Evolutionary conservation across 2,329 filamentous ascomycete species (phyloP).

Genomic region (Pyrenophora seminiperda): DNA sequence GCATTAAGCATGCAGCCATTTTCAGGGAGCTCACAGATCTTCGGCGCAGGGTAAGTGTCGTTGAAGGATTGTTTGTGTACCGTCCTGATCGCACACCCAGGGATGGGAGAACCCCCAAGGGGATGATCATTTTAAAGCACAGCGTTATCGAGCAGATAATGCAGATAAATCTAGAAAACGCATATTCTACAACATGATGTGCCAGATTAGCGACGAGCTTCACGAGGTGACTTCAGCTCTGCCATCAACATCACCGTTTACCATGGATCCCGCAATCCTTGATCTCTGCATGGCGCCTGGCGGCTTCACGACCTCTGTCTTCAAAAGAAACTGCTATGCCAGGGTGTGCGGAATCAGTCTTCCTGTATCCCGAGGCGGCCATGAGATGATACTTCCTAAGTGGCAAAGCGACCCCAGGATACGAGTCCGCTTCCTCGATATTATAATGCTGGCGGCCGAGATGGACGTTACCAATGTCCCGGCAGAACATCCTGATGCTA

Average conservation of each 20-base stretch:
- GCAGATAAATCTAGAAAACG: constrained; percentile 18
- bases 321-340: constrained; percentile 47
- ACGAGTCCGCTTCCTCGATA: constrained; percentile 47
- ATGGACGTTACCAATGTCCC: constrained; percentile 22
- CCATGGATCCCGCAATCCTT: constrained; percentile 46
- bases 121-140: constrained; percentile 52
- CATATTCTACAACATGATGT: constrained; percentile 54
- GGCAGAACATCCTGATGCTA: constrained; percentile 24
- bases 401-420: constrained; percentile 4
- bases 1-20: not conserved
- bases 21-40: constrained; percentile 8
- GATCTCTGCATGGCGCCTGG: constrained; percentile 64
- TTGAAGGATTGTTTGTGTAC: constrained; percentile 1
- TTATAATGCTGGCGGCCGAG: constrained; percentile 59
- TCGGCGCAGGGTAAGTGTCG: constrained; percentile 1
- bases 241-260: constrained; percentile 15
- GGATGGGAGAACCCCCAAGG: constrained; percentile 54
- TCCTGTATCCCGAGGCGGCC: constrained; percentile 49
- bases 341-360: constrained; percentile 52
- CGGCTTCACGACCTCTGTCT: constrained; percentile 53
- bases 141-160: constrained; percentile 49
- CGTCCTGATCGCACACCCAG: constrained; percentile 34
- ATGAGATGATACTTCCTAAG: constrained; percentile 29
- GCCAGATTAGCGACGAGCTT: constrained; percentile 51
- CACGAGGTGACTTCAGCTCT: constrained; percentile 45